Evolutionary conservation across 768 basidiomycete genomes (phyloP).

Genomic region (Trametes meyenii): DNA sequence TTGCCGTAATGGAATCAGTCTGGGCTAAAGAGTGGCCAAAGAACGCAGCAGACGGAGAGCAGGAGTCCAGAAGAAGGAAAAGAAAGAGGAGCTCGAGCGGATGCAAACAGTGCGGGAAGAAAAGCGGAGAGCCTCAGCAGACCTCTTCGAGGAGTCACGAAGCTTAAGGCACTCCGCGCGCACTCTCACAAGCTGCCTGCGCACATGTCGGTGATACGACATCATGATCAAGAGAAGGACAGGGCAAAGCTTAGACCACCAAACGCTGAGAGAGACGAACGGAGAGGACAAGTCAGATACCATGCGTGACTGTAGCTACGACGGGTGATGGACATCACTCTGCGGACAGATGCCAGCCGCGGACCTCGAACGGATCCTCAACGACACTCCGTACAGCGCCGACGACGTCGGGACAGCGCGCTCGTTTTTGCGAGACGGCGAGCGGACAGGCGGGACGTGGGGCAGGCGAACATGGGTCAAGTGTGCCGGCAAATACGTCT

Average conservation of each 20-base stretch:
- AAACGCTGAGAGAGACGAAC: constrained; percentile 9
- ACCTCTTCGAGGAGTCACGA: no score
- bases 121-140: neutral
- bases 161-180: neutral
- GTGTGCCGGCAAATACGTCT: constrained; percentile 1
- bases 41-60: neutral
- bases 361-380: constrained; percentile 4
- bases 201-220: constrained; percentile 5
- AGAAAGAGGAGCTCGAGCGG: neutral
- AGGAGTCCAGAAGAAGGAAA: neutral
- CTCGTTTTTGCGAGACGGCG: neutral
- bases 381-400: neutral
- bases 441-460: neutral
- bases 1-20: neutral
- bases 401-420: constrained; percentile 1
- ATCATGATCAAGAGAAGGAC: constrained; percentile 18
- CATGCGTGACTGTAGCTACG: constrained; percentile 16
- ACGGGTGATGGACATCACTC: constrained; percentile 17
- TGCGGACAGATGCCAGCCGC: constrained; percentile 14
- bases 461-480: neutral
- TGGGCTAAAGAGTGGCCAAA: neutral
- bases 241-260: neutral
- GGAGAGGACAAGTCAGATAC: neutral
- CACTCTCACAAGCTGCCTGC: neutral
- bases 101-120: neutral